Evolutionary conservation across 2,329 filamentous ascomycete genomes (phyloP).

Genomic region (Venturia effusa): DNA sequence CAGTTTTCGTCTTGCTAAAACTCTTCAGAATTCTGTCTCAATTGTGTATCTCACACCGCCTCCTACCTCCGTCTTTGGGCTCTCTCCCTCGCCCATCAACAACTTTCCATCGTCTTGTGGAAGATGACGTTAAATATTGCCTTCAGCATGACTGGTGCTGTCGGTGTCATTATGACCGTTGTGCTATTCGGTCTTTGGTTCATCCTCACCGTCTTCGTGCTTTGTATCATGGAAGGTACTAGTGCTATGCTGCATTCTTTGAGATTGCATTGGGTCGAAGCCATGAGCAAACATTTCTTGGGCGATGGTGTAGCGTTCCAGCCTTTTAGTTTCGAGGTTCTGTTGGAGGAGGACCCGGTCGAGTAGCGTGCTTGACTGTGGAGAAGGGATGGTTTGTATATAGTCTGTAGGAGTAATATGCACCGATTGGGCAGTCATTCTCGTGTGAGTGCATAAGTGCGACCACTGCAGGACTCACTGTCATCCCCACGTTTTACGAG

Average conservation of each 20-base stretch:
- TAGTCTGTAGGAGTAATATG: slow-evolving; percentile 2
- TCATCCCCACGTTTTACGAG: too few relatives aligned
- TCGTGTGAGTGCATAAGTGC: background rate
- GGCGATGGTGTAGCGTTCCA: slow-evolving; percentile 73
- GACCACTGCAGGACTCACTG: too few relatives aligned
- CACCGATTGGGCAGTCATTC: background rate
- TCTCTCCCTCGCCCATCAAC: slow-evolving; percentile 91
- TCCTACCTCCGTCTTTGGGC: slow-evolving; percentile 99
- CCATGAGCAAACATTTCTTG: slow-evolving; percentile 95
- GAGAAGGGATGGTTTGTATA: background rate
- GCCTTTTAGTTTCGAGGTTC: slow-evolving; percentile 75
- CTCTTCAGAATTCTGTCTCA: slow-evolving; percentile 84
- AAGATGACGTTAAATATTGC: slow-evolving; percentile 82
- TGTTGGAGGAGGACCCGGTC: slow-evolving; percentile 67
- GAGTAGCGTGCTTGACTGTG: slow-evolving; percentile 14
- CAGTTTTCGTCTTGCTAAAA: background rate
- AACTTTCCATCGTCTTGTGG: slow-evolving; percentile 93
- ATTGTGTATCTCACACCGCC: slow-evolving; percentile 97
- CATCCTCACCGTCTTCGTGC: slow-evolving; percentile 63
- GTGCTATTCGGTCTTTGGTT: slow-evolving; percentile 85
- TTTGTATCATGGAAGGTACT: slow-evolving; percentile 93
- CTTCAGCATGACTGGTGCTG: slow-evolving; percentile 52
- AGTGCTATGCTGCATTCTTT: slow-evolving; percentile 91
- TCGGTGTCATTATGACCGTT: slow-evolving; percentile 72
- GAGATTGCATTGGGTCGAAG: slow-evolving; percentile 91